Conservation (phyloP, 116 monocot genomes). For the Dioscorea cayenensis region DNA sequence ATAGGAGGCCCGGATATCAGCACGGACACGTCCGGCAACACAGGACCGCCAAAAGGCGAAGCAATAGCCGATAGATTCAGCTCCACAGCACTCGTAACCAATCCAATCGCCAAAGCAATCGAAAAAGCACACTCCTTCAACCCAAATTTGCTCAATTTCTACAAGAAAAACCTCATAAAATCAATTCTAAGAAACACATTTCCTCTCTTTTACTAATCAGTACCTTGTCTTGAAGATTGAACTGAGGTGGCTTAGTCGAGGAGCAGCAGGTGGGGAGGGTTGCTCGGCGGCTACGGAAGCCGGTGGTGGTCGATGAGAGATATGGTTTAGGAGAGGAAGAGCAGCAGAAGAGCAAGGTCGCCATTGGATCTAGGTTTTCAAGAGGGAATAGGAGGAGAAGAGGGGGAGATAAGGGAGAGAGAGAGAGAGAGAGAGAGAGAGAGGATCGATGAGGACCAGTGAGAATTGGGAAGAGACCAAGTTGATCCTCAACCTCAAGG, state of each 20-base stretch:
- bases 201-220: background rate
- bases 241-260: conserved; percentile 5
- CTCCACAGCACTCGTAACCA: conserved; percentile 37
- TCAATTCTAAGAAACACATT: background rate
- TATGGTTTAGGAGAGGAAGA: conserved; percentile 3
- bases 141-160: conserved; percentile 42
- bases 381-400: background rate
- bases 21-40: conserved; percentile 76
- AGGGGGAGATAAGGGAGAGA: no score
- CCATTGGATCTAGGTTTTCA: conserved; percentile 9
- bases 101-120: conserved; percentile 59
- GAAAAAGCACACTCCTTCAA: conserved; percentile 68
- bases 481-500: no score
- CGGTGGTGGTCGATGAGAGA: background rate
- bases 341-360: conserved; percentile 23
- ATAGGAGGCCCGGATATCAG: conserved; percentile 96
- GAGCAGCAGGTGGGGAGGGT: conserved; percentile 20
- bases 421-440: no score
- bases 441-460: no score
- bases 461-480: no score
- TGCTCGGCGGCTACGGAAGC: conserved; percentile 1
- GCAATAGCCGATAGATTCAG: conserved; percentile 51
- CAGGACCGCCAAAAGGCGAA: conserved; percentile 25
- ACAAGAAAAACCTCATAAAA: conserved; percentile 6
- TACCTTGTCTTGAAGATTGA: conserved; percentile 5